Conservation (phyloP, 805 yeast species). For the Saccharomycopsis synnaedendra region DNA sequence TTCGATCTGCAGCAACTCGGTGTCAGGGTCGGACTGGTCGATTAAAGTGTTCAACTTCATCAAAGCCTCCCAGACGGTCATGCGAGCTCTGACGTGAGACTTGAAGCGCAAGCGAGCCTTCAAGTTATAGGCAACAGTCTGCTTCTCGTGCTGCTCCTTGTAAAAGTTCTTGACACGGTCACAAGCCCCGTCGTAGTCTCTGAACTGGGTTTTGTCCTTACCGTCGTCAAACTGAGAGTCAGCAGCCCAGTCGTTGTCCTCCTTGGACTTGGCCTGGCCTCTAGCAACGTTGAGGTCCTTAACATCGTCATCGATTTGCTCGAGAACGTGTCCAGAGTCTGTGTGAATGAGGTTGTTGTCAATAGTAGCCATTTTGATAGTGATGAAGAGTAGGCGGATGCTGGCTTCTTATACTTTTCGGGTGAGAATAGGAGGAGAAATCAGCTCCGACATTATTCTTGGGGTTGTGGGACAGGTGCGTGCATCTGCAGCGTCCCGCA, state of each 20-base stretch:
- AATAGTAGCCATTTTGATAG: constrained; percentile 3
- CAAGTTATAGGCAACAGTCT: constrained; percentile 61
- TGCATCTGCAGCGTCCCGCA: background rate
- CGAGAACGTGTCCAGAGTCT: constrained; percentile 7
- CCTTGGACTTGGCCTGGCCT: background rate
- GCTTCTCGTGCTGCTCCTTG: constrained; percentile 54
- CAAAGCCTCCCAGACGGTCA: constrained; percentile 65
- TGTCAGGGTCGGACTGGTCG: constrained; percentile 67
- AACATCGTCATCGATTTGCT: constrained; percentile 12
- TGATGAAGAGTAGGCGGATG: background rate
- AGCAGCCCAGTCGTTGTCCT: constrained; percentile 6
- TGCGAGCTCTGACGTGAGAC: constrained; percentile 49
- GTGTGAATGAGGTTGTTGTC: constrained; percentile 10
- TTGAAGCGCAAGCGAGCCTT: constrained; percentile 62
- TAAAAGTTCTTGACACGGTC: constrained; percentile 58
- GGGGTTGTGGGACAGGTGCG: background rate
- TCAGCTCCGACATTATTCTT: background rate
- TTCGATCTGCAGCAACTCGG: constrained; percentile 61
- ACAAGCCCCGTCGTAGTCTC: constrained; percentile 60
- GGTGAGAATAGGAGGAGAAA: background rate
- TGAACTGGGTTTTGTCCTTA: constrained; percentile 30
- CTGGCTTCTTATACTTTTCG: no score
- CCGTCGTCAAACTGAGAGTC: constrained; percentile 17
- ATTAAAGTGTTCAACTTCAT: constrained; percentile 47
- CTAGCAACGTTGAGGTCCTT: constrained; percentile 10